Base-by-base conservation (phyloP, 129 eudicot species). In the Cynara cardunculus region DNA sequence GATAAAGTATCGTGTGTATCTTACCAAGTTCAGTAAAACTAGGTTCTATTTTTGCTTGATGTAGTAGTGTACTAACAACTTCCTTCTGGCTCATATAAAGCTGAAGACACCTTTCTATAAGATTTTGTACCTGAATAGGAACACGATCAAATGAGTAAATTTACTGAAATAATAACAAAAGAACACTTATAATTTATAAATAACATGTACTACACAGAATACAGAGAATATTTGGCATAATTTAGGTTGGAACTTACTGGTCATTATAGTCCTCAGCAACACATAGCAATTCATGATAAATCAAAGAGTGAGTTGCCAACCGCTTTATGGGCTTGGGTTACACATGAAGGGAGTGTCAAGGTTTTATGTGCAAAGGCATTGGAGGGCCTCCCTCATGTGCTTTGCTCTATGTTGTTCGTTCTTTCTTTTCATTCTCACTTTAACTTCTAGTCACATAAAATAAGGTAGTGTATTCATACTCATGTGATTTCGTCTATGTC, bases 31-130 rank as follows among this genome's bases (percentile, higher is more conserved):
- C 99, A 76, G 97, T 90, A 77, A 94, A 90, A 82, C 89, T 86
- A 77, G 94, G 94, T 81, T 90, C 92, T 35, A 94, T 90, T 80
- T 87, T 92, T 68, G 99, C 97, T 75, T 94, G 92, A 76, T 86
- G 77, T 68, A 78, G 86, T 28, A 94, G 91, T 11, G 92, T 91
- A 49, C 73, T 84, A 81, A 94, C 91, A 81, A 87, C 96, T 85
- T 94, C 99, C 69, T 77, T 84, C 78, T 86, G 89, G 88, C 90
- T 94, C 99, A 94, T 94, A 83, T 94, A 92, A 41, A 94, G 93
- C 84, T 92, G 99, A 78, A 94, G 96, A 82, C 99, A 94, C 73
- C 93, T 79, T 77, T 94, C 99, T 71, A 94, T 90, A 85, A 94
- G 99, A 88, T 94, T 86, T 86, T 94, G 97, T 84, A 94, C 96